Percentiles rank a stretch among this genome's conserved stretches.
phyloP scores from a whole-genome alignment of 106 monocot genomes.

The Posidonia australis region DNA sequence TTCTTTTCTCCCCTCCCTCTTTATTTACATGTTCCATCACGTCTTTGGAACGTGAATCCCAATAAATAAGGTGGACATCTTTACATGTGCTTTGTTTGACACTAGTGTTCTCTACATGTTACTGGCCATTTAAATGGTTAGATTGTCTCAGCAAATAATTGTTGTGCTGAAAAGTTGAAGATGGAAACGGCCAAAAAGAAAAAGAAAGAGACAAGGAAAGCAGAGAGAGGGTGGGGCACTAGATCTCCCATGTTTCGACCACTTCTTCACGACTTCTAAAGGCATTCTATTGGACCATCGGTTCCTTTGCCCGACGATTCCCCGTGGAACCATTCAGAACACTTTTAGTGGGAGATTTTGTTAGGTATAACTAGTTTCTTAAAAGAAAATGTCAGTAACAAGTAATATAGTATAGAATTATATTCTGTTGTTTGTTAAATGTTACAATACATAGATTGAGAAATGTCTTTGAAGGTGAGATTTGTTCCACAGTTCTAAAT shows the following conservation, averaged over 20 bases:
- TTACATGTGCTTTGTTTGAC: too few relatives aligned
- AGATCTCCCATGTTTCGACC: neutral
- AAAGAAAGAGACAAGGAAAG: neutral
- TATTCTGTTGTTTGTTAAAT: too few relatives aligned
- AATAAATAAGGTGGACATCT: neutral
- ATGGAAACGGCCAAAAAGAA: constrained; percentile 2
- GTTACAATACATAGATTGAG: too few relatives aligned
- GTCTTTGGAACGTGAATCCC: neutral
- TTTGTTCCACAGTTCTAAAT: too few relatives aligned
- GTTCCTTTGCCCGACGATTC: too few relatives aligned
- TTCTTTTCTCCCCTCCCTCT: neutral
- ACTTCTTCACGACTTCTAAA: constrained; percentile 3
- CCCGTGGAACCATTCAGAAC: too few relatives aligned
- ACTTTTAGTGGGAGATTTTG: too few relatives aligned
- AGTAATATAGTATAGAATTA: too few relatives aligned
- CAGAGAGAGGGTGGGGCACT: neutral
- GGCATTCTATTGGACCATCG: too few relatives aligned
- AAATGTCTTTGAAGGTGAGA: too few relatives aligned
- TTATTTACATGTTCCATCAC: constrained; percentile 2
- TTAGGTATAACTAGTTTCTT: too few relatives aligned
- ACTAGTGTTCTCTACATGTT: neutral
- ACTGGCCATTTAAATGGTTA: neutral
- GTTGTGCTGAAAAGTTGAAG: neutral
- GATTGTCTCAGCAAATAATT: neutral
- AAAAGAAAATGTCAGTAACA: too few relatives aligned